Percentiles rank a stretch among this genome's conserved stretches.
Evolutionary conservation across 371 early-diverging fungal species (phyloP).

Genomic region (Thermomucor indicae-seudaticae): DNA sequence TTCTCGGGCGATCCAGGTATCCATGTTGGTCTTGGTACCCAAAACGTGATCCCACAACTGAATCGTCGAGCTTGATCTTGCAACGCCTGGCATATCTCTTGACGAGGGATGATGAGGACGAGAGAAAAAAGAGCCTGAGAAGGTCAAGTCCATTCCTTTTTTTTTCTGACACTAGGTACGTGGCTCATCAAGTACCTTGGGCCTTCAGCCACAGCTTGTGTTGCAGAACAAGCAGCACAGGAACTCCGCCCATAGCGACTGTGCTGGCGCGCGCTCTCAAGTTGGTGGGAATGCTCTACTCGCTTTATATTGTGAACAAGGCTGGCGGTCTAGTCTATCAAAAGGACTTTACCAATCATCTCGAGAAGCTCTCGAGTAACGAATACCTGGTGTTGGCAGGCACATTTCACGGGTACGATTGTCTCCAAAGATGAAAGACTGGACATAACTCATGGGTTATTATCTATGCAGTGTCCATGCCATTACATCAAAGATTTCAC

Average conservation of each 20-base stretch:
- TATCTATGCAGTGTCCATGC: slow-evolving; percentile 79
- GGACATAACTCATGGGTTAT: neutral
- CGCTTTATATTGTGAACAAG: slow-evolving; percentile 94
- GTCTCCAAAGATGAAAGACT: neutral
- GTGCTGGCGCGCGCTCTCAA: no score
- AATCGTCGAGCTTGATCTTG: no score
- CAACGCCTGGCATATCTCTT: no score
- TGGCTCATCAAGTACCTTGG: no score
- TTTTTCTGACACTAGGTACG: no score
- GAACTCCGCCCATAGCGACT: no score
- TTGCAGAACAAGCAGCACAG: no score
- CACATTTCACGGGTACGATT: slow-evolving; percentile 93
- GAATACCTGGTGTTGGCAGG: slow-evolving; percentile 96
- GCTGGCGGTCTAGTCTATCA: slow-evolving; percentile 95
- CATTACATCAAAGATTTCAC: slow-evolving; percentile 92
- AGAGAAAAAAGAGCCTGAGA: no score
- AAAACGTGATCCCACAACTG: slow-evolving; percentile 2
- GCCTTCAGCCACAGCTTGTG: no score
- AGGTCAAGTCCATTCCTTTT: no score
- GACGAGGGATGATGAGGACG: no score
- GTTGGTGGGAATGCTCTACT: slow-evolving; percentile 89
- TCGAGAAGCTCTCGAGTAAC: slow-evolving; percentile 83
- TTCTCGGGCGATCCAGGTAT: slow-evolving; percentile 5
- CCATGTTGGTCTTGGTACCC: neutral
- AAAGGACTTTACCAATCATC: slow-evolving; percentile 80